Base-by-base conservation (phyloP, 306 rosid genomes). In the Senna siamea region DNA sequence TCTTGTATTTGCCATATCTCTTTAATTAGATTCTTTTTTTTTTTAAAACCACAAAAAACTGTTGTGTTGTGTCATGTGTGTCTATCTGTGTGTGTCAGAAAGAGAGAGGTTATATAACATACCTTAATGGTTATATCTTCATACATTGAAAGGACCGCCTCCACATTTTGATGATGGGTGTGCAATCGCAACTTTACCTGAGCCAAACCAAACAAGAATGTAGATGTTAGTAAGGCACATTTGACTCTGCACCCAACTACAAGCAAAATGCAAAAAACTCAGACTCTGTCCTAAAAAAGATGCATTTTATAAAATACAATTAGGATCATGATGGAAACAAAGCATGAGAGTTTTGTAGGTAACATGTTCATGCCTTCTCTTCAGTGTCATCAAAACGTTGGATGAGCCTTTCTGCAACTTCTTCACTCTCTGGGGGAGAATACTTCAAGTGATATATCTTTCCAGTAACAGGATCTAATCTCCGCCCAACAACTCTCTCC, bases 381-480 rank as follows among this genome's bases (percentile, higher is more conserved):
- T 94, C 93, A 9, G 96, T 89, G 76, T 94, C 95, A 80, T 94
- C 98, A 77, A 94, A 89, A 40, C 98, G 92, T 69, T 91, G 97
- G 68, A 90, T 88, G 80, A 94, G 96, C 89, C 98, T 89, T 41
- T 89, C 86, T 13, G 89, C 93, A 59, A 94, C 82, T 84, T 92
- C 97, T 78, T 87, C 52, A 28, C 83, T 87, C 81, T 92, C 95
- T 3, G 99, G 99, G 14, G 96, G 97, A 55, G 90, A 88, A 82
- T 92, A 90, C 88, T 89, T 94, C 69, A 94, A 59, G 83, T 92
- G 99, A 85, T 92, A 94, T 72, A 94, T 94, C 84, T 83, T 87
- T 28, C 99, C 96, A 44, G 97, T 92, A 46, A 88, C 83, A 65
- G 99, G 99, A 84, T 94, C 99, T 72, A 86, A 77, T 77, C 99